Percentiles rank a stretch among this genome's conserved stretches.
phyloP scores from a whole-genome alignment of 225 moss, liverwort and hornwort species.

The Thuidium tamariscinum region DNA sequence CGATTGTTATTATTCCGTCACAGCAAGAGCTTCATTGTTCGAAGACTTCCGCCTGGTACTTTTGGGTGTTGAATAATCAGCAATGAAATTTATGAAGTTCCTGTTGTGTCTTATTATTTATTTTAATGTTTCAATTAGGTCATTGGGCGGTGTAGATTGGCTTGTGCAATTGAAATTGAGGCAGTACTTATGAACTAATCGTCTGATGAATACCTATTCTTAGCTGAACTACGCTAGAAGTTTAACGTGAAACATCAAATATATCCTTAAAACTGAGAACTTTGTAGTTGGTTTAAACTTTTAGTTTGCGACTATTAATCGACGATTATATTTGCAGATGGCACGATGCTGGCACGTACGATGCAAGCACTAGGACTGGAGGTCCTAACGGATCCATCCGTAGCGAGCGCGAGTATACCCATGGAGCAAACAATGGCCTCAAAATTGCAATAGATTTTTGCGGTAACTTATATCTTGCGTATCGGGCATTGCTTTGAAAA shows the following conservation, averaged over 20 bases:
- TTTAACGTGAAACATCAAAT: not conserved
- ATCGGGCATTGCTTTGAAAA: not conserved
- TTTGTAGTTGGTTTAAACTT: not conserved
- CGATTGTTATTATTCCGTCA: not conserved
- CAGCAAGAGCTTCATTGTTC: not conserved
- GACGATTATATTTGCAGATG: slow-evolving; percentile 37
- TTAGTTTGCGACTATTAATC: not conserved
- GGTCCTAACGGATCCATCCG: slow-evolving; percentile 96
- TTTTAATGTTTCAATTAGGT: not conserved
- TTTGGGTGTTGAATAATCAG: not conserved
- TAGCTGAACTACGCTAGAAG: not conserved
- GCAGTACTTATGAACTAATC: not conserved
- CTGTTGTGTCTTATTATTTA: not conserved
- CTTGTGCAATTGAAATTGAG: not conserved
- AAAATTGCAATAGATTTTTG: slow-evolving; percentile 92
- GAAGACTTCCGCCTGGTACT: not conserved
- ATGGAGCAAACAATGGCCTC: slow-evolving; percentile 81
- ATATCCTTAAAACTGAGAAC: not conserved
- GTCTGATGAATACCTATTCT: not conserved
- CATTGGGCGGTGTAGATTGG: not conserved
- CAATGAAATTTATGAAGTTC: not conserved
- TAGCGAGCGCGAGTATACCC: slow-evolving; percentile 73
- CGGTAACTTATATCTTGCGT: slow-evolving; percentile 18
- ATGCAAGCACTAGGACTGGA: slow-evolving; percentile 65
- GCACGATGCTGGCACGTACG: slow-evolving; percentile 98